Percentiles rank a stretch among this genome's conserved stretches.
Conservation (phyloP, 1,284 basidiomycete genomes). For the Moniliella sp. region DNA sequence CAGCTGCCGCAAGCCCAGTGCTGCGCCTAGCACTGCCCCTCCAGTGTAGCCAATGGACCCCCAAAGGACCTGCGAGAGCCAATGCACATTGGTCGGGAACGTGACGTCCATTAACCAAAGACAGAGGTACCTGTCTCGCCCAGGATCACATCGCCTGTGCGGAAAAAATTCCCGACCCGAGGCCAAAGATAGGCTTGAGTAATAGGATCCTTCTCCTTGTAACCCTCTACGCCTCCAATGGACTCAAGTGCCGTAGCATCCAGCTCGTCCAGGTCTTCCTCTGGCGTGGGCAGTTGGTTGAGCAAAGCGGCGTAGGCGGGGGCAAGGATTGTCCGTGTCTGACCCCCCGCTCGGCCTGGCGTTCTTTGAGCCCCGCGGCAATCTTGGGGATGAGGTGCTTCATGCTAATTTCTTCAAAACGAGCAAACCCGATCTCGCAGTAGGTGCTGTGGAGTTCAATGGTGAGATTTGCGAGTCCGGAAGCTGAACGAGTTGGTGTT, state of each 20-base stretch:
- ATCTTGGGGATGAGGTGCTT: conserved; percentile 18
- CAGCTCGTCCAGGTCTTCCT: too few species aligned
- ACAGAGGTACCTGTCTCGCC: conserved; percentile 24
- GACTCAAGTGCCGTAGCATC: too few species aligned
- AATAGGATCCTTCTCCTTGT: too few species aligned
- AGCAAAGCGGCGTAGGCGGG: conserved; percentile 5
- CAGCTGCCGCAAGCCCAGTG: conserved; percentile 53
- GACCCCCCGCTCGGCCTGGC: conserved; percentile 1
- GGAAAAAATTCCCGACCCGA: conserved; percentile 55
- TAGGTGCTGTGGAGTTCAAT: conserved; percentile 53
- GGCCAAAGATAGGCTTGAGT: conserved; percentile 51
- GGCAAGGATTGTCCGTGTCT: conserved; percentile 6
- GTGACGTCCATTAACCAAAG: conserved; percentile 9
- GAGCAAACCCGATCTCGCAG: conserved; percentile 32
- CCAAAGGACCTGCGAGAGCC: conserved; percentile 45
- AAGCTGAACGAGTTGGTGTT: too few species aligned
- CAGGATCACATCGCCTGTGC: conserved; percentile 32
- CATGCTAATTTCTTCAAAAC: conserved; percentile 36
- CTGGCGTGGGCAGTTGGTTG: conserved; percentile 6
- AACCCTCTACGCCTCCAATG: too few species aligned
- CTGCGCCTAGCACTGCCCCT: conserved; percentile 48
- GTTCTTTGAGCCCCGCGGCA: conserved; percentile 4
- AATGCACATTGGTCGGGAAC: conserved; percentile 14
- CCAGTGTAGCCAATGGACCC: conserved; percentile 70
- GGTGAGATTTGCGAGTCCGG: conserved; percentile 12